Evolutionary conservation across 2,329 filamentous ascomycete species (phyloP).

Genomic region (Pseudopithomyces chartarum): DNA sequence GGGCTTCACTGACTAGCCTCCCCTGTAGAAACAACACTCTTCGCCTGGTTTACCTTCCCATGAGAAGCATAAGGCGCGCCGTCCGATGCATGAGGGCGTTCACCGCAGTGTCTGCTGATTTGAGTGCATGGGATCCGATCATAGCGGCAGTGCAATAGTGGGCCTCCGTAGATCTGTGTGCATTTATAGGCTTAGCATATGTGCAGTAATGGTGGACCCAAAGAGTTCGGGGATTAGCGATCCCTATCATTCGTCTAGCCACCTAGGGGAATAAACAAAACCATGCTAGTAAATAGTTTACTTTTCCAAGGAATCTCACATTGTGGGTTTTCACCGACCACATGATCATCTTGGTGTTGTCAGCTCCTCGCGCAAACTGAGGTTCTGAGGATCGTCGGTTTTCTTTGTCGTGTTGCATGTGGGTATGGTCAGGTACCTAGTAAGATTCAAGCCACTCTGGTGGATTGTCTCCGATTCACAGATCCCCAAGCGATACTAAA

Average conservation of each 20-base stretch:
- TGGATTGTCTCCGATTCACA: conserved; percentile 11
- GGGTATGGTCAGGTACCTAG: not conserved
- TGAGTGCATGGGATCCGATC: too few relatives aligned
- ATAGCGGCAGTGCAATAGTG: not conserved
- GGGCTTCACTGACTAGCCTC: not conserved
- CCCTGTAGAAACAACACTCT: conserved; percentile 44
- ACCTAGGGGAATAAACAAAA: too few relatives aligned
- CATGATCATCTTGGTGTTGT: too few relatives aligned
- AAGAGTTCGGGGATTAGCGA: too few relatives aligned
- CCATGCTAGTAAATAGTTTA: too few relatives aligned
- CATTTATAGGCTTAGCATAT: too few relatives aligned
- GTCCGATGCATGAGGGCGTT: conserved; percentile 54
- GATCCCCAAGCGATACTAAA: conserved; percentile 11
- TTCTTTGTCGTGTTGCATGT: not conserved
- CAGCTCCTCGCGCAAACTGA: too few relatives aligned
- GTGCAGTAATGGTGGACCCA: too few relatives aligned
- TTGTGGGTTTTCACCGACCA: too few relatives aligned
- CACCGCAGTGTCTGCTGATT: conserved; percentile 55
- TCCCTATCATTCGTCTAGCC: too few relatives aligned
- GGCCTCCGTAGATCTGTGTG: not conserved
- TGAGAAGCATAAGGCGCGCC: conserved; percentile 51
- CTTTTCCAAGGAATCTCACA: too few relatives aligned
- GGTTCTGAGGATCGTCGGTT: too few relatives aligned
- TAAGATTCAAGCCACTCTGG: not conserved
- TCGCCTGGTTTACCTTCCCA: conserved; percentile 44